Base-by-base conservation (phyloP, 139 green algal genomes). In the Microglena sp. region DNA sequence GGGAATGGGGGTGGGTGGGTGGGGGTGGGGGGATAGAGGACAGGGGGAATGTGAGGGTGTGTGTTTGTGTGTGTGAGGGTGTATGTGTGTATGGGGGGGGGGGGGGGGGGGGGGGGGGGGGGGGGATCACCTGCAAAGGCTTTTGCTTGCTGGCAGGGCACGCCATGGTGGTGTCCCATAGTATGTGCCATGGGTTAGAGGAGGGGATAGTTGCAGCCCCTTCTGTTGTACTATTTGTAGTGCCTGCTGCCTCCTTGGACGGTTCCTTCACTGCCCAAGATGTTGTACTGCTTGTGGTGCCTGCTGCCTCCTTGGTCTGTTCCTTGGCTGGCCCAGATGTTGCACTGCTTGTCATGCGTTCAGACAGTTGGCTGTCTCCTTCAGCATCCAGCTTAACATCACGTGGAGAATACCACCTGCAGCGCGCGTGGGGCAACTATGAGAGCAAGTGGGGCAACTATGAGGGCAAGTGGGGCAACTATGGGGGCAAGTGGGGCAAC, bases 111-210 rank as follows among this genome's bases (percentile, higher is more conserved):
- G 11, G 11, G 15, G 11, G 40, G 15, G 11, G 11, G 15, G 15
- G 15, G 21, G 18, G 24, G 28, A 27, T 21, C 34, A 74, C 72
- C 62, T 79, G 79, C 66, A 93, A 74, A 5, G 81, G 77, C 65
- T 75, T 69, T 75, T 95, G 88, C 21, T 56, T 30, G 28, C 70
- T 64, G 0, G 80, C 79, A 4, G 86, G 75, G n/a, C 45, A 36
- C 0, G 84, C 26, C 5, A 60, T n/a, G 0, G 82, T 77, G 0
- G 57, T 53, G 18, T 72, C 63, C 90, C 90, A 96, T 43, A 90
- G 54, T 22, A 22, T 26, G 21, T 63, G 63, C 67, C 72, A 73
- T 3, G 45, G 58, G 59, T 72, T 67, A 44, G 45, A 2, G 26
- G 21, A 1, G 65, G 7, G 3, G 7, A 11, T 4, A 33, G 54